phyloP scores from a whole-genome alignment of 805 yeast genomes.

The Scheffersomyces ergatensis region DNA sequence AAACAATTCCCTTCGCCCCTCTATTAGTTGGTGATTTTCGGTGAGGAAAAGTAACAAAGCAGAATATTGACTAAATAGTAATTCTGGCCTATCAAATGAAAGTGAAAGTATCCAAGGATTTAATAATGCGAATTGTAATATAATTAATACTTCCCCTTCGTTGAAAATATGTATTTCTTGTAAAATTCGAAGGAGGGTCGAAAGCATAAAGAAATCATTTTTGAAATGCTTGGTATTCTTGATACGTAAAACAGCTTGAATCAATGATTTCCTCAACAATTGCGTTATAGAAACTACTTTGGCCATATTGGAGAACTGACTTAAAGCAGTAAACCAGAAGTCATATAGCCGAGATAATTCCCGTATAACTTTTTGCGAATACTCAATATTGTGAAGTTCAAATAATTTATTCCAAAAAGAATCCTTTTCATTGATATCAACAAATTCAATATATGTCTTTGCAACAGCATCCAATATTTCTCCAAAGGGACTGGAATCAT shows the following conservation, averaged over 20 bases:
- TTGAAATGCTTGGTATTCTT: too few species aligned
- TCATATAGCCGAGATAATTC: constrained; percentile 6
- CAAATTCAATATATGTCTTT: constrained; percentile 10
- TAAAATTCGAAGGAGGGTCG: too few species aligned
- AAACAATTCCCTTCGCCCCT: not conserved
- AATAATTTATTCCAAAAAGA: constrained; percentile 12
- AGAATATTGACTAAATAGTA: not conserved
- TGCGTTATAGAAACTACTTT: not conserved
- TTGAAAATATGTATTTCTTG: too few species aligned
- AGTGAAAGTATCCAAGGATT: constrained; percentile 6
- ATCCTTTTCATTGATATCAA: constrained; percentile 5
- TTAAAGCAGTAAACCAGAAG: constrained; percentile 14
- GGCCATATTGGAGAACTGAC: constrained; percentile 6
- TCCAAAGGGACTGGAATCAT: not conserved
- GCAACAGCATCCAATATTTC: constrained; percentile 5
- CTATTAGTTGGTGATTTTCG: not conserved
- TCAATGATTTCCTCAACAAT: constrained; percentile 2
- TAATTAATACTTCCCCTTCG: not conserved
- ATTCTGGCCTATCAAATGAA: not conserved
- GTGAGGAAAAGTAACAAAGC: not conserved
- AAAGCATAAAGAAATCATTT: too few species aligned
- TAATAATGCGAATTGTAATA: constrained; percentile 6
- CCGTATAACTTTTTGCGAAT: not conserved
- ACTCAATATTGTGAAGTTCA: not conserved
- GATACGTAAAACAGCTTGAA: not conserved